Conservation (phyloP, 1,284 basidiomycete genomes). For the Dichomitus squalens region DNA sequence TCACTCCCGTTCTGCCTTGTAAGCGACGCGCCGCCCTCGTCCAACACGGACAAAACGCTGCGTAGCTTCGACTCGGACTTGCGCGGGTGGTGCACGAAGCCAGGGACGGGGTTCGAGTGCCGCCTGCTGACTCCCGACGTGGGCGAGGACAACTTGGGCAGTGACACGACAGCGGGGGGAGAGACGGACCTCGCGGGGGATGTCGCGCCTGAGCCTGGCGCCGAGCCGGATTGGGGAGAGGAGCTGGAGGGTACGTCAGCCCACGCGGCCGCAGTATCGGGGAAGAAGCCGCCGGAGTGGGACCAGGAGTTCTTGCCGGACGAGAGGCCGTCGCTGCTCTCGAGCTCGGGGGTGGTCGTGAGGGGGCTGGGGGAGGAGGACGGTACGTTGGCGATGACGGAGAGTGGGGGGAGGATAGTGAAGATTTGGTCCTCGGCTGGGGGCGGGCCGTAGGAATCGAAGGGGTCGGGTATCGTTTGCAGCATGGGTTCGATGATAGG, state of each 20-base stretch:
- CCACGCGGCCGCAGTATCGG: conserved; percentile 36
- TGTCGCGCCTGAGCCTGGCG: conserved; percentile 29
- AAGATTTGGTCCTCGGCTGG: conserved; percentile 92
- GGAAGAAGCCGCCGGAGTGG: conserved; percentile 32
- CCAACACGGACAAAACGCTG: conserved; percentile 63
- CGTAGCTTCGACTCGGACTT: conserved; percentile 72
- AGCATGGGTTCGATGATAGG: conserved; percentile 91
- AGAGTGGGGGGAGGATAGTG: conserved; percentile 84
- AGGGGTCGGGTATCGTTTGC: conserved; percentile 89
- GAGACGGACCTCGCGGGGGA: conserved; percentile 42
- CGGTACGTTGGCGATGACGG: conserved; percentile 65
- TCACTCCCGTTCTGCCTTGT: conserved; percentile 33
- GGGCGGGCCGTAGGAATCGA: conserved; percentile 88
- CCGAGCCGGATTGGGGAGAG: conserved; percentile 24
- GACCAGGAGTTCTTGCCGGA: conserved; percentile 35
- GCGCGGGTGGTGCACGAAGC: conserved; percentile 41
- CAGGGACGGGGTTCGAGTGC: conserved; percentile 44
- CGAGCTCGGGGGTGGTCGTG: conserved; percentile 46
- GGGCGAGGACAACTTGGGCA: conserved; percentile 50
- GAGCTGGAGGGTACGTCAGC: conserved; percentile 40
- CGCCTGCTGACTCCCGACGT: conserved; percentile 42
- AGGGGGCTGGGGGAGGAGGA: conserved; percentile 39
- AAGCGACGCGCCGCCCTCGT: conserved; percentile 45
- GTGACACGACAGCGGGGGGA: conserved; percentile 39
- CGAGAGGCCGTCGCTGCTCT: conserved; percentile 29